Base-by-base conservation (phyloP, 768 basidiomycete species). In the Amanita thiersii region DNA sequence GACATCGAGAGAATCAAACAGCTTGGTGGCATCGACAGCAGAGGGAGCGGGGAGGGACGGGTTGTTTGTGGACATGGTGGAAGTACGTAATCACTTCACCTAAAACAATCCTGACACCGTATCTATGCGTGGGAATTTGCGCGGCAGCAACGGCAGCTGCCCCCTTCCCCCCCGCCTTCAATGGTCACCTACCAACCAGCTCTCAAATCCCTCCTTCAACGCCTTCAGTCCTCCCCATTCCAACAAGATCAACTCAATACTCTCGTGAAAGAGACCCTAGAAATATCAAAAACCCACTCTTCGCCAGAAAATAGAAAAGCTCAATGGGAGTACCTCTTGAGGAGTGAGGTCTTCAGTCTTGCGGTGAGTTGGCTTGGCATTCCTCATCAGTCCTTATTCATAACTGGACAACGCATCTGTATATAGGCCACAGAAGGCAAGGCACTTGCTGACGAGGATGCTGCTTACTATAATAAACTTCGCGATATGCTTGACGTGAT, bases 311-410 rank as follows among this genome's bases (percentile, higher is more conserved):
- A 75, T 45, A 62, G 72, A 45, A 81, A 77, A 57, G 75, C 72
- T 34, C 76, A 77, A 50, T 89, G 87, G 86, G 87, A 89, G 53
- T 75, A 75, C 48, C 60, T 79, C 28, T 61, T 88, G 24, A 76
- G 75, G 63, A 75, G 75, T 47, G 83, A 86, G 52, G 69, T 88
- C 33, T 83, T 86, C 54, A 63, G 63, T 35, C 66, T 86, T 47
- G 84, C 85, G 38, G 87, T 88, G 51, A 52, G 77, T 73, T 21
- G 32, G 15, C 39, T 17, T 14, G 4, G 33, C 32, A 14, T 7
- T 20, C 14, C 37, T 31, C 11, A 19, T 28, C 34, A 20, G 29
- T n/a, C 19, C 45, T 44, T n/a, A 21, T 18, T 9, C 17, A 6
- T 24, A 17, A 39, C 17, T 10, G 15, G 20, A 15, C 23, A 20